phyloP scores from a whole-genome alignment of 768 basidiomycete species.

The Serpula lacrymans region DNA sequence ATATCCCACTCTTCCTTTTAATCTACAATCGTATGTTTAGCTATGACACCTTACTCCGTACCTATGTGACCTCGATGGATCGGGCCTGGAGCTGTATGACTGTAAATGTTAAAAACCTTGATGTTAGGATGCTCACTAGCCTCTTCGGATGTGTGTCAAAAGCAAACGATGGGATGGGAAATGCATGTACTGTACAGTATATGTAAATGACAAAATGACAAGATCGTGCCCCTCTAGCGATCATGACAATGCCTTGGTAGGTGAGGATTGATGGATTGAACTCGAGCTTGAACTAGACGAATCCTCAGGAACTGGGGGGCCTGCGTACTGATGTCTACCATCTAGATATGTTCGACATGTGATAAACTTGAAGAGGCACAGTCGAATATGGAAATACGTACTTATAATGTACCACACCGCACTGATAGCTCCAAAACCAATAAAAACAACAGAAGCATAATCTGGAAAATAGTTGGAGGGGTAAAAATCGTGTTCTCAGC shows the following conservation, averaged over 20 bases:
- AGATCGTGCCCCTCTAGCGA: too few relatives aligned
- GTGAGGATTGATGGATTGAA: too few relatives aligned
- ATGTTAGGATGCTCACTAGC: not conserved
- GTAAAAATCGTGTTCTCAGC: not conserved
- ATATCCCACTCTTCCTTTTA: slow-evolving; percentile 15
- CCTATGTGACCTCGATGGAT: slow-evolving; percentile 9
- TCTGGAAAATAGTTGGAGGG: slow-evolving; percentile 34
- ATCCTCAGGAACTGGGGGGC: slow-evolving; percentile 36
- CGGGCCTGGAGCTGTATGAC: slow-evolving; percentile 2
- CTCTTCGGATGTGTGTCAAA: not conserved
- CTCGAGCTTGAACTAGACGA: not conserved
- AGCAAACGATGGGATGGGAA: not conserved
- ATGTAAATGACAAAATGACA: too few relatives aligned
- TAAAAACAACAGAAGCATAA: slow-evolving; percentile 65
- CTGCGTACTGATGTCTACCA: slow-evolving; percentile 41
- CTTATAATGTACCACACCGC: slow-evolving; percentile 59
- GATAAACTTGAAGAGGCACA: not conserved
- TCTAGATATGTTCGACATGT: slow-evolving; percentile 22
- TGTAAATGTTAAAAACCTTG: slow-evolving; percentile 2
- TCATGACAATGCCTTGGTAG: slow-evolving; percentile 24
- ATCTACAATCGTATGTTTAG: slow-evolving; percentile 7
- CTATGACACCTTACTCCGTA: slow-evolving; percentile 1
- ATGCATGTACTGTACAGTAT: too few relatives aligned
- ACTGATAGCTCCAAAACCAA: slow-evolving; percentile 57
- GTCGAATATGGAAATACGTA: slow-evolving; percentile 25